phyloP scores from a whole-genome alignment of 768 basidiomycete species.

The Floccularia luteovirens region DNA sequence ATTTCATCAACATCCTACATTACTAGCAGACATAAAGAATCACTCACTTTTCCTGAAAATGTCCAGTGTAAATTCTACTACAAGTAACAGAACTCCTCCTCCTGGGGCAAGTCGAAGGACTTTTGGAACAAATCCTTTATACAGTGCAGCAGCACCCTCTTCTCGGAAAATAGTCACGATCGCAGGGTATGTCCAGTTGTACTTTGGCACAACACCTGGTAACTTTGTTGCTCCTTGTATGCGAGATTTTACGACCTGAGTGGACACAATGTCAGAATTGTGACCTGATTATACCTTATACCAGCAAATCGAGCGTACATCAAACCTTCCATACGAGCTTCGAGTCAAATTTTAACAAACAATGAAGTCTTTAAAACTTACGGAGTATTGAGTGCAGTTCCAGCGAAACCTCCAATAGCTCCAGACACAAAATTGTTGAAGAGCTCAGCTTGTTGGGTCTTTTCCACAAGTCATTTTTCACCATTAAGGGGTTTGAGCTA shows the following conservation, averaged over 20 bases:
- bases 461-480: constrained; percentile 1
- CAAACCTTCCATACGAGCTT: constrained; percentile 16
- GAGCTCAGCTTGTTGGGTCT: constrained; percentile 65
- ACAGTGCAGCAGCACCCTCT: constrained; percentile 80
- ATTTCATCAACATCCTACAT: neutral
- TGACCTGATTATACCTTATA: too few relatives aligned
- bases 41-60: constrained; percentile 64
- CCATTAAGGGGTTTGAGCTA: neutral
- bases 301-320: constrained; percentile 17
- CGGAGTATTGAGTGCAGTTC: constrained; percentile 92
- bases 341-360: neutral
- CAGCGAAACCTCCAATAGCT: constrained; percentile 80
- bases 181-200: constrained; percentile 95
- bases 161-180: constrained; percentile 76
- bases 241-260: constrained; percentile 89
- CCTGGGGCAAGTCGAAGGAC: constrained; percentile 93
- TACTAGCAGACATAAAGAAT: neutral
- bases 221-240: constrained; percentile 70
- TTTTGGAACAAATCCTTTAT: constrained; percentile 95
- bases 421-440: constrained; percentile 93
- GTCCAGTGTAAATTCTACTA: constrained; percentile 82
- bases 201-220: constrained; percentile 75
- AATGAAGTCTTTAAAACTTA: constrained; percentile 21
- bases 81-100: constrained; percentile 88
- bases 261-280: constrained; percentile 5